Percentiles rank a stretch among this genome's conserved stretches.
Evolutionary conservation across 768 basidiomycete species (phyloP).

Genomic region (Multifurca ochricompacta): DNA sequence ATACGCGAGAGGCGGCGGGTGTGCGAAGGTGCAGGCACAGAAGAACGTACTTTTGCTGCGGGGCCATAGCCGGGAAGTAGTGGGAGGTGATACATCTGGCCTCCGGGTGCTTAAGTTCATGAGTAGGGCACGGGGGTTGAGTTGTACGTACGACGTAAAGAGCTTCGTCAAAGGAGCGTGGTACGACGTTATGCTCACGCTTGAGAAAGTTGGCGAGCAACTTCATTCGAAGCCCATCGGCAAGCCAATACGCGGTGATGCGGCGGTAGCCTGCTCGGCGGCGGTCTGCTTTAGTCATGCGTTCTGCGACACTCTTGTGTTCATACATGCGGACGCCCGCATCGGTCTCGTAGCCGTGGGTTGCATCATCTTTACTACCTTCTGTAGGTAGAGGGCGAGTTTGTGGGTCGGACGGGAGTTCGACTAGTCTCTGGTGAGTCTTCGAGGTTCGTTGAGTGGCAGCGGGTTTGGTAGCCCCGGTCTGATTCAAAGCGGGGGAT

Average conservation of each 20-base stretch:
- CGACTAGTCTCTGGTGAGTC: slow-evolving; percentile 84
- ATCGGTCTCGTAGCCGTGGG: slow-evolving; percentile 59
- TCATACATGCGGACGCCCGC: slow-evolving; percentile 35
- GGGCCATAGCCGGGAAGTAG: slow-evolving; percentile 88
- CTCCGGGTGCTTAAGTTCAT: background rate
- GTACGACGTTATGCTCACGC: slow-evolving; percentile 85
- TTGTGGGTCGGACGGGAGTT: slow-evolving; percentile 85
- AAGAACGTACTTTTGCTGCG: slow-evolving; percentile 78
- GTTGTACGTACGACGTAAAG: slow-evolving; percentile 72
- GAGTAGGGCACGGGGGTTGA: background rate
- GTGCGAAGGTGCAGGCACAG: slow-evolving; percentile 45
- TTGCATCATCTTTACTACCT: slow-evolving; percentile 35
- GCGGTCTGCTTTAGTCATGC: slow-evolving; percentile 82
- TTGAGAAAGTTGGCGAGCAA: slow-evolving; percentile 78
- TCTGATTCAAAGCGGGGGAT: background rate
- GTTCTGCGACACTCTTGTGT: slow-evolving; percentile 77
- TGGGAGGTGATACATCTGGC: slow-evolving; percentile 87
- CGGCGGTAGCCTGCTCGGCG: slow-evolving; percentile 73
- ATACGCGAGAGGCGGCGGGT: slow-evolving; percentile 56
- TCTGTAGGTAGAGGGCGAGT: slow-evolving; percentile 50
- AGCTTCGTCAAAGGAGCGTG: slow-evolving; percentile 87
- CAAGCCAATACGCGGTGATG: slow-evolving; percentile 84
- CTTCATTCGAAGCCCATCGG: slow-evolving; percentile 81
- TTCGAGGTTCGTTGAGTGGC: slow-evolving; percentile 72
- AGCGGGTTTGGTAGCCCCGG: slow-evolving; percentile 2